Base-by-base conservation (phyloP, 2,329 filamentous ascomycete genomes). In the Diaporthe sp. region DNA sequence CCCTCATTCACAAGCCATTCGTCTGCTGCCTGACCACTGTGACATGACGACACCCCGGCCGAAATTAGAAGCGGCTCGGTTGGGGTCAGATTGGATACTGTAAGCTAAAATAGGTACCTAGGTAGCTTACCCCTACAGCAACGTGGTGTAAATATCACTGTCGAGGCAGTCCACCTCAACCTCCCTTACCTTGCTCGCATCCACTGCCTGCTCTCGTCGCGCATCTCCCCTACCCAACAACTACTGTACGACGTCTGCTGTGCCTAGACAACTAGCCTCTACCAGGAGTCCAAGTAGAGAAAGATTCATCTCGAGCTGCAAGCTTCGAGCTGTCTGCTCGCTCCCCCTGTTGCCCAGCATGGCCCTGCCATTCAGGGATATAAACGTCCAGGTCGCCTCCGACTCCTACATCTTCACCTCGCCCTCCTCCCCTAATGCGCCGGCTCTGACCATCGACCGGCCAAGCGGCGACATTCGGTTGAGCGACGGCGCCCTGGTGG, bases 371-470 rank as follows among this genome's bases (percentile, higher is more conserved):
- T 99, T 96, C 86, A 92, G 96, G 83, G 97, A 99, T 88, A 97
- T 98, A 88, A 99, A 98, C 85, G 92, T 99, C 84, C 95, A 98
- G 85, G 94, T 95, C 79, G 95, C 96, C 71, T 90, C 94, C 80
- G 95, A 96, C 81, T 94, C 97, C 83, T 99, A 99, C 88, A 95
- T 95, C 80, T 99, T 99, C 85, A 96, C 95, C 53, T 99, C 97
- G 39, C 97, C 97, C 39, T 98, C 97, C 0, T 96, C 95, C 4
- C 95, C 96, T 77, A 92, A 96, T 85, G 94, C 96, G 39, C 95
- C 95, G 19, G 95, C 95, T 13, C 89, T 99, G 71, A 92, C 98
- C 19, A 91, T 99, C 79, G 97, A 98, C 82, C 92, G 97, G 72
- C 97, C 97, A 13, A 97, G 95, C 19, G 97, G 97, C 77, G 96